Base-by-base conservation (phyloP, 352 stramenopile species). In the Phytophthora pisi region DNA sequence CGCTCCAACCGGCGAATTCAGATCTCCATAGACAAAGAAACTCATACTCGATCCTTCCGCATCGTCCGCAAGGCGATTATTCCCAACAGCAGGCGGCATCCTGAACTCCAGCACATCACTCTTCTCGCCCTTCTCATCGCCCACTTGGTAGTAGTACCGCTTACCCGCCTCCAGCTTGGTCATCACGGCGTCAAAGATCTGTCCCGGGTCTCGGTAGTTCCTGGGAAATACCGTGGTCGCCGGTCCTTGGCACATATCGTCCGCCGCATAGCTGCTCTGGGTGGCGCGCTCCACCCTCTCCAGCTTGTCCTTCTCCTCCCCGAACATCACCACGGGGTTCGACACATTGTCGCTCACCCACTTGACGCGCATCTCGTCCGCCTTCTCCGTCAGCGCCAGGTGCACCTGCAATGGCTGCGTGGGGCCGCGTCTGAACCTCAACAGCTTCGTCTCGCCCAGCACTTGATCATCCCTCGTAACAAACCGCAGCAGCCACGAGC, bases 21-120 rank as follows among this genome's bases (percentile, higher is more conserved):
- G 69, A 70, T 96, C 87, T 31, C 74, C 89, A 54, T 89, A 91
- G 11, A 91, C 85, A 46, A 96, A 77, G 46, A 90, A 96, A 16
- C 77, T 85, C 65, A 89, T 80, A 26, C 68, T 79, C 8, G 57
- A 64, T 24, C 58, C 64, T 20, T 60, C 45, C 77, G 15, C 61
- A 55, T 64, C 66, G 4, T 31, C 30, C 42, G 43, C 51, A 3
- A 58, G 42, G 5, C 28, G 73, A 23, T 75, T 72, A 51, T 34
- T 64, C 18, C 75, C 75, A 9, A 52, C 26, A 8, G 59, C 51
- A 23, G 72, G 69, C 13, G 72, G 68, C 65, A 80, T 65, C 3
- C 55, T 56, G 24, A 83, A 83, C 50, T 72, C 61, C 11, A 69
- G 60, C 10, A 70, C 56, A 40, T 76, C 68, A 46, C 65, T 77